Conservation (phyloP, 2,329 filamentous ascomycete genomes). For the Sphaerostilbella broomeana region DNA sequence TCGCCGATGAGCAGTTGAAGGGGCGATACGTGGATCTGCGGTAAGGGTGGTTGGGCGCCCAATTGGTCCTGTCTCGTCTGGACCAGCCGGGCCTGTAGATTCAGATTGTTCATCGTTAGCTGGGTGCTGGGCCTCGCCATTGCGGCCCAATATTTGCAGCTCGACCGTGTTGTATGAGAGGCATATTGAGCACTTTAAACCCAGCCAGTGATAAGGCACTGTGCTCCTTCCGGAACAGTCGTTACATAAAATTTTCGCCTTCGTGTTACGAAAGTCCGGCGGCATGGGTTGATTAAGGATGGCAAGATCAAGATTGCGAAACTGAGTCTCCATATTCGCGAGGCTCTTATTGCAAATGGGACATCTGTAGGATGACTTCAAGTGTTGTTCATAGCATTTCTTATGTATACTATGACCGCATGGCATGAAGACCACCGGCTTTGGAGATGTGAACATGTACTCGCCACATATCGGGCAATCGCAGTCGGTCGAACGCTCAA, state of each 20-base stretch:
- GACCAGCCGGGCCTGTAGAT: neutral
- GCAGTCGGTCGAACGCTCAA: constrained; percentile 89
- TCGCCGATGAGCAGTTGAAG: constrained; percentile 24
- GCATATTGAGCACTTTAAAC: constrained; percentile 76
- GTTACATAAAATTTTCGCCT: constrained; percentile 84
- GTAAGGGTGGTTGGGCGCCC: constrained; percentile 20
- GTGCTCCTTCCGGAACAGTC: constrained; percentile 86
- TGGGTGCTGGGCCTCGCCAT: constrained; percentile 22
- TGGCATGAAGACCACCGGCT: constrained; percentile 84
- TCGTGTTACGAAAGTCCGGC: constrained; percentile 67
- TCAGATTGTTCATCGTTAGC: constrained; percentile 20
- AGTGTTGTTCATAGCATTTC: constrained; percentile 80
- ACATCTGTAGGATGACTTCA: constrained; percentile 87
- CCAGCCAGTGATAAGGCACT: constrained; percentile 89
- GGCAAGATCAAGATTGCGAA: constrained; percentile 80
- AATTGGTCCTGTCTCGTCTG: constrained; percentile 1
- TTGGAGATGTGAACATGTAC: constrained; percentile 89
- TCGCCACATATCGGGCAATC: constrained; percentile 96
- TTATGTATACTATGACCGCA: constrained; percentile 96
- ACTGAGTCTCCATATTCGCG: constrained; percentile 95
- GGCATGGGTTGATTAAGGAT: constrained; percentile 93
- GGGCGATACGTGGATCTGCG: constrained; percentile 4
- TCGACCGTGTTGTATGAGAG: constrained; percentile 64
- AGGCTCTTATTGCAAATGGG: constrained; percentile 94
- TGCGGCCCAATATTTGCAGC: constrained; percentile 50